Percentiles rank a stretch among this genome's conserved stretches.
phyloP scores from a whole-genome alignment of 305 asterid species.

The Fraxinus baroniana region DNA sequence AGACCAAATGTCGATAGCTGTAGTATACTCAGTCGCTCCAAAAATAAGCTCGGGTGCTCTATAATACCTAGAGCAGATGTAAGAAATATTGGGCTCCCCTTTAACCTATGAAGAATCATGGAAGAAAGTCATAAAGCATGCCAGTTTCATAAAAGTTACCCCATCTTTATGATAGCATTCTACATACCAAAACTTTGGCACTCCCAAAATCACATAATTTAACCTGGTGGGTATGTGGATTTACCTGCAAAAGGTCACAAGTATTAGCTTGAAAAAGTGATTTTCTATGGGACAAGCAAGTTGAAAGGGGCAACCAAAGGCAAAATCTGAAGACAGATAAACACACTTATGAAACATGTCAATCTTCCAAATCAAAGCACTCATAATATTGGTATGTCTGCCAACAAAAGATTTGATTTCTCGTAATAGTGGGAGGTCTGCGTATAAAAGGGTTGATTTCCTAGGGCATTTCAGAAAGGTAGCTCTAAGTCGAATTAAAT shows the following conservation, averaged over 20 bases:
- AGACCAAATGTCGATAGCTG: constrained; percentile 32
- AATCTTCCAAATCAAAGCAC: neutral
- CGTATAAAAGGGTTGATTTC: neutral
- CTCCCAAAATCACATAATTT: constrained; percentile 24
- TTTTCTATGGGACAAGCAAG: neutral
- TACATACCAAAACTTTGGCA: constrained; percentile 22
- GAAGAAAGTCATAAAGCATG: neutral
- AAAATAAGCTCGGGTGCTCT: constrained; percentile 32
- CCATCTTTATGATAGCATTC: neutral
- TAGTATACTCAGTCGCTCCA: constrained; percentile 31
- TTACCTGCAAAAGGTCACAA: constrained; percentile 10
- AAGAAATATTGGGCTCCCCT: constrained; percentile 31
- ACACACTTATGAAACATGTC: neutral
- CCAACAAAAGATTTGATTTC: neutral
- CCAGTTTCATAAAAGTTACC: neutral
- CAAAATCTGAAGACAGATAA: neutral
- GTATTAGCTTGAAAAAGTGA: neutral
- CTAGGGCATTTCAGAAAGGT: neutral
- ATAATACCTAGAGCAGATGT: constrained; percentile 33
- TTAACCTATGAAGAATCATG: constrained; percentile 18
- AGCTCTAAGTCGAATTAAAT: neutral
- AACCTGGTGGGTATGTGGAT: constrained; percentile 24
- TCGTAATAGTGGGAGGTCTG: neutral
- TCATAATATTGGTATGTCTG: neutral
- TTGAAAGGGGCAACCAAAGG: neutral